Evolutionary conservation across 169 alveolate genomes (phyloP).

Genomic region (Eimeria zaria): DNA sequence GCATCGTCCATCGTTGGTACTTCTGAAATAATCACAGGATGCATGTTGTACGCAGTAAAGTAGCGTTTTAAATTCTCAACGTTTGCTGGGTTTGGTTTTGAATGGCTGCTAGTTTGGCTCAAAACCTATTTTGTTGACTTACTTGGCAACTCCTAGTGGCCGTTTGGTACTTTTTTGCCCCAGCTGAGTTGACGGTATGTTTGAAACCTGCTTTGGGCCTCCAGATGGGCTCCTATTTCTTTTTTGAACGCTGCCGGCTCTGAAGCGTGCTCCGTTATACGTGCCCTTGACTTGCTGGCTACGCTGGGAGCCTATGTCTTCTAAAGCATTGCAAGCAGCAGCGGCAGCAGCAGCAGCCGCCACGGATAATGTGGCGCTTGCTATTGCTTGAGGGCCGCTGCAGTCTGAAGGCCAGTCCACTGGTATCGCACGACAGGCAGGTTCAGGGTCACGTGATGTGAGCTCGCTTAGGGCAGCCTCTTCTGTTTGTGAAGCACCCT

Average conservation of each 20-base stretch:
- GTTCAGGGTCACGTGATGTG: background rate
- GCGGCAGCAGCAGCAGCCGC: conserved; percentile 72
- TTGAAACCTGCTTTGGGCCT: background rate
- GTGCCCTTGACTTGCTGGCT: background rate
- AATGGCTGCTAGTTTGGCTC: background rate
- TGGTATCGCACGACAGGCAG: background rate
- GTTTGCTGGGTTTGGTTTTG: background rate
- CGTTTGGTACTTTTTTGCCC: background rate
- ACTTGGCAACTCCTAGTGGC: background rate
- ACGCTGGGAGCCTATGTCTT: background rate
- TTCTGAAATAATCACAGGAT: background rate
- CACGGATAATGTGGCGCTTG: conserved; percentile 17
- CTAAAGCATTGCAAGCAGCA: conserved; percentile 11
- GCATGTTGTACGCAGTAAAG: background rate
- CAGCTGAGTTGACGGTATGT: background rate
- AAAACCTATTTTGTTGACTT: background rate
- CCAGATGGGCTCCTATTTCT: background rate
- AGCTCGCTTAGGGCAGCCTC: background rate
- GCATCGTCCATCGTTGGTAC: background rate
- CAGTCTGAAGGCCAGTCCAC: background rate
- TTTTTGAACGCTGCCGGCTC: background rate
- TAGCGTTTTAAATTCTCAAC: background rate
- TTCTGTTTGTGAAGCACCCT: background rate
- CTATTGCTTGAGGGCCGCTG: conserved; percentile 36
- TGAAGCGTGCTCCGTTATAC: background rate